phyloP scores from a whole-genome alignment of 1,284 basidiomycete genomes.

The Vanrija pseudolonga region DNA sequence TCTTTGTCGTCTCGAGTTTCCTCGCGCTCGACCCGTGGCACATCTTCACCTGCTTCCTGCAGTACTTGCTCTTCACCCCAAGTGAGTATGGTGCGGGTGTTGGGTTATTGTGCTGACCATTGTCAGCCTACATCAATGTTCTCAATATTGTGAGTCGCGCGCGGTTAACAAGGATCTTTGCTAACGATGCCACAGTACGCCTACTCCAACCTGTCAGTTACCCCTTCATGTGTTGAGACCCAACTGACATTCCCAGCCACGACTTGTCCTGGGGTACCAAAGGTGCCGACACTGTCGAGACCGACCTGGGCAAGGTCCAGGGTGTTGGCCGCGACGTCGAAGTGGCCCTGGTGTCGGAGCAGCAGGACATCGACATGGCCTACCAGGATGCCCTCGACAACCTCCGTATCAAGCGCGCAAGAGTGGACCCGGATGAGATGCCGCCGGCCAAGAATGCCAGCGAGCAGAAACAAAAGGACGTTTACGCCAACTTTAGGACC shows the following conservation, averaged over 20 bases:
- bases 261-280: constrained; percentile 82
- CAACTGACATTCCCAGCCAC: constrained; percentile 39
- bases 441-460: constrained; percentile 53
- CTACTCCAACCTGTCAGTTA: constrained; percentile 56
- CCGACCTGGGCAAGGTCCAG: constrained; percentile 71
- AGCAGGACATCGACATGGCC: constrained; percentile 79
- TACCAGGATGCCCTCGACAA: constrained; percentile 87
- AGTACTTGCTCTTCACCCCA: constrained; percentile 71
- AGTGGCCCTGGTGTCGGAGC: constrained; percentile 78
- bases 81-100: constrained; percentile 28
- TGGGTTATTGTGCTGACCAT: constrained; percentile 23
- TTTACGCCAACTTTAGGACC: constrained; percentile 81
- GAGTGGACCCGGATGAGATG: constrained; percentile 29
- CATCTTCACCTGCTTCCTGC: constrained; percentile 82
- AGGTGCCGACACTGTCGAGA: constrained; percentile 62
- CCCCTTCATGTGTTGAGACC: constrained; percentile 46
- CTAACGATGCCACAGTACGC: constrained; percentile 27
- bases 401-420: constrained; percentile 52
- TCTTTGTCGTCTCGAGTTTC: constrained; percentile 73
- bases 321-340: constrained; percentile 69
- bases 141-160: constrained; percentile 9
- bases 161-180: neutral
- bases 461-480: constrained; percentile 76
- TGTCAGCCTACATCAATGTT: constrained; percentile 14
- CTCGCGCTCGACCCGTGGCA: constrained; percentile 87